phyloP scores from a whole-genome alignment of 1,284 basidiomycete genomes.

The Microbotryomycetes sp. region DNA sequence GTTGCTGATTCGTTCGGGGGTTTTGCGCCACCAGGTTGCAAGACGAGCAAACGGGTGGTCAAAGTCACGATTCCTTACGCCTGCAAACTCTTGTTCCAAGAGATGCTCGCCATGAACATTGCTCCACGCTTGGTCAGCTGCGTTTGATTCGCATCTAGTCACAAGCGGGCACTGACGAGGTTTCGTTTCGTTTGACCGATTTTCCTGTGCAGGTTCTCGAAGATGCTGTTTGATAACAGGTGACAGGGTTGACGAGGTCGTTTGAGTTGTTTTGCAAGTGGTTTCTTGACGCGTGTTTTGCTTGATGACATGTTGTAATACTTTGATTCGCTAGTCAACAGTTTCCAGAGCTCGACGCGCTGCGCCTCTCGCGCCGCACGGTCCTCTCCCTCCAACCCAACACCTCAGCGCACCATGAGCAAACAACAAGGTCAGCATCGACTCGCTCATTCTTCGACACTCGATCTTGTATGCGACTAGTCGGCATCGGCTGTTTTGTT shows the following conservation, averaged over 20 bases:
- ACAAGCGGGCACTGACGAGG: too few relatives aligned
- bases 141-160: not conserved
- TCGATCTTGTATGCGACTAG: too few relatives aligned
- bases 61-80: constrained; percentile 98
- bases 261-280: too few relatives aligned
- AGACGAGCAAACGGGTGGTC: constrained; percentile 90
- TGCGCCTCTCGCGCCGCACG: too few relatives aligned
- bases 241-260: too few relatives aligned
- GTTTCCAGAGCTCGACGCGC: not conserved
- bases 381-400: too few relatives aligned
- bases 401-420: not conserved
- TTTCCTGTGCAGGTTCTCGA: constrained; percentile 16
- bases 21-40: constrained; percentile 53
- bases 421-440: not conserved
- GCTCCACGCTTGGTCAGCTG: constrained; percentile 42
- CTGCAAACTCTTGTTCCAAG: constrained; percentile 88
- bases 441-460: too few relatives aligned
- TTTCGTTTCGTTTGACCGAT: too few relatives aligned
- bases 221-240: constrained; percentile 19
- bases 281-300: too few relatives aligned
- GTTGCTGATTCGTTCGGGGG: not conserved
- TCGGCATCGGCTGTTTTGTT: too few relatives aligned
- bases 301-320: too few relatives aligned
- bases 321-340: too few relatives aligned
- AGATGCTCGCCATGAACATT: constrained; percentile 46